A percentile compares a stretch with the other conserved stretches of the same genome.
Conservation (phyloP, 257 asterid species). For the Plantago elongata region DNA sequence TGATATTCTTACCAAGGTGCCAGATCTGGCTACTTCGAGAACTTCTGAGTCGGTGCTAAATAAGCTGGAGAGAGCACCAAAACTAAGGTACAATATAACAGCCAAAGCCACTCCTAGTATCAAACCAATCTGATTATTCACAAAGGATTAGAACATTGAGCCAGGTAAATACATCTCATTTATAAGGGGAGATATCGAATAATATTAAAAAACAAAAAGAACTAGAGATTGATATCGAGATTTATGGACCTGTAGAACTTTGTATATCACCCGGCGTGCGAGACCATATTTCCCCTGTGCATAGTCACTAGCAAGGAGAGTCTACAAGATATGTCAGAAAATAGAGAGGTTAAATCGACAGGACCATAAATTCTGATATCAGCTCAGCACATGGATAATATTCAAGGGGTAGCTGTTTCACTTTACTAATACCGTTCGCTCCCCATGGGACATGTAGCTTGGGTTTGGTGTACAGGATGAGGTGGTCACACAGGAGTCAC, state of each 20-base stretch:
- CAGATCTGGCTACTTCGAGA: constrained; percentile 65
- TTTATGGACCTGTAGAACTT: constrained; percentile 66
- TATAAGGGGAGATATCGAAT: constrained; percentile 5
- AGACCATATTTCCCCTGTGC: constrained; percentile 73
- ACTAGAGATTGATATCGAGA: constrained; percentile 12
- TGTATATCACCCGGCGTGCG: constrained; percentile 71
- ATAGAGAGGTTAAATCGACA: constrained; percentile 10
- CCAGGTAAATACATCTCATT: constrained; percentile 3
- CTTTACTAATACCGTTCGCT: too few relatives aligned
- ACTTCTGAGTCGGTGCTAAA: constrained; percentile 75
- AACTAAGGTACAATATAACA: constrained; percentile 53
- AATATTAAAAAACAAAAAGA: neutral
- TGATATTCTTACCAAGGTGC: constrained; percentile 68
- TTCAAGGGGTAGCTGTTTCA: too few relatives aligned
- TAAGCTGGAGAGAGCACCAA: constrained; percentile 62
- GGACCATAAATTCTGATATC: constrained; percentile 6
- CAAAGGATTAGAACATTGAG: constrained; percentile 9
- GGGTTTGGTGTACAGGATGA: too few relatives aligned
- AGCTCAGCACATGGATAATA: neutral
- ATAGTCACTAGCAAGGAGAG: constrained; percentile 80
- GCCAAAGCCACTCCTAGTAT: constrained; percentile 63
- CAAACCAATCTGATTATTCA: constrained; percentile 53
- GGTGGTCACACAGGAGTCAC: too few relatives aligned
- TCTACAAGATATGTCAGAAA: constrained; percentile 33
- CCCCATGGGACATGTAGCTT: too few relatives aligned